These are phyloP conservation scores for Chrysosporium keratinophilum DNA, from an alignment of 2,329 filamentous ascomycete genomes.

Conservation along the genomic window DNA sequence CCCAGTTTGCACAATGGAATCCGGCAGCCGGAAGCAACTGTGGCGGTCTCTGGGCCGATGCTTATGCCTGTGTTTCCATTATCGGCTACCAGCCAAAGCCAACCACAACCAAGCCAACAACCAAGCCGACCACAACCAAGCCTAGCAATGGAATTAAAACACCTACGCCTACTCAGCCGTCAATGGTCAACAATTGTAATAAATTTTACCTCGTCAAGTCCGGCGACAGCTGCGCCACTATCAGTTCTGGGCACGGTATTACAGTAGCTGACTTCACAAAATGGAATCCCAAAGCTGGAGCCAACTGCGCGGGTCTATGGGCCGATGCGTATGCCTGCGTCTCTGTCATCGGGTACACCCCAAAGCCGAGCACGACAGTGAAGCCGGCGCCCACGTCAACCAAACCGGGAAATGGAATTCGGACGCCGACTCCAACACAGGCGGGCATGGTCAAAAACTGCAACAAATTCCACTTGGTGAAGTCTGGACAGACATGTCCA, in stretches of 20 bases:
- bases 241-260: slow-evolving; percentile 13
- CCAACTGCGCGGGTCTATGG: neutral
- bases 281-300: slow-evolving; percentile 7
- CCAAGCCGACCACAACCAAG: neutral
- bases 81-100: neutral
- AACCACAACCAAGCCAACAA: too few relatives aligned
- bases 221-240: slow-evolving; percentile 20
- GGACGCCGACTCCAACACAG: slow-evolving; percentile 13
- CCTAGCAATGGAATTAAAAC: slow-evolving; percentile 4
- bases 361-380: too few relatives aligned
- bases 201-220: slow-evolving; percentile 19
- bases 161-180: slow-evolving; percentile 16
- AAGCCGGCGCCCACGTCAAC: neutral
- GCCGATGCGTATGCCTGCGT: slow-evolving; percentile 5
- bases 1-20: slow-evolving; percentile 10
- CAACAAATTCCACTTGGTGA: slow-evolving; percentile 20
- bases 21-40: neutral
- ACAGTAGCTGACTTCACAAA: neutral
- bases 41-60: neutral
- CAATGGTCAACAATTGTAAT: slow-evolving; percentile 20
- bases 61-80: neutral
- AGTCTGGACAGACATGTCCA: slow-evolving; percentile 18
- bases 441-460: slow-evolving; percentile 20
- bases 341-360: slow-evolving; percentile 5
- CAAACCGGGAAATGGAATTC: slow-evolving; percentile 1